Conservation (phyloP, 2,329 filamentous ascomycete genomes). For the Sporothrix curviconia region DNA sequence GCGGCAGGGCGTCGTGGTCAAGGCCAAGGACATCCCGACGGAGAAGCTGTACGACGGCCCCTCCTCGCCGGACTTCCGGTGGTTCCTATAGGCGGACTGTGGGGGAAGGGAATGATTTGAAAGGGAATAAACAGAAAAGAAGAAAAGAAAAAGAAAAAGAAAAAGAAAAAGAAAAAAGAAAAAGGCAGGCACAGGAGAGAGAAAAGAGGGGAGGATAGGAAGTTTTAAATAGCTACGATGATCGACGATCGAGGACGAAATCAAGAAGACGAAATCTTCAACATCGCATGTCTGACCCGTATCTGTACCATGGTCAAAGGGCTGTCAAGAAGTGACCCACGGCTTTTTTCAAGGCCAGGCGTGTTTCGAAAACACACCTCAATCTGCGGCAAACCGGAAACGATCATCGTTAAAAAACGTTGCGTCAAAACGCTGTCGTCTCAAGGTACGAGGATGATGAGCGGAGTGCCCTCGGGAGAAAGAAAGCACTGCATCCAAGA, state of each 20-base stretch:
- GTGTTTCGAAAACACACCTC: constrained; percentile 22
- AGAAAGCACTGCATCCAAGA: constrained; percentile 36
- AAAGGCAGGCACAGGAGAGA: too few species aligned
- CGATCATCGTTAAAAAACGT: constrained; percentile 54
- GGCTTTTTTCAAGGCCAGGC: constrained; percentile 55
- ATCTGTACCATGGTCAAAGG: constrained; percentile 55
- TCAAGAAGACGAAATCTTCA: neutral
- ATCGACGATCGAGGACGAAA: neutral
- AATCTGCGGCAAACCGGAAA: constrained; percentile 50
- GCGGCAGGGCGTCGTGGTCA: constrained; percentile 47
- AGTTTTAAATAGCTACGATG: neutral
- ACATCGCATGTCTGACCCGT: constrained; percentile 50
- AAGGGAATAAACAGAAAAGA: neutral
- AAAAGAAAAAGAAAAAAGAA: too few species aligned
- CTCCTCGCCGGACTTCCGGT: constrained; percentile 46
- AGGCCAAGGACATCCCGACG: constrained; percentile 51
- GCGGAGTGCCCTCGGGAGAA: constrained; percentile 6
- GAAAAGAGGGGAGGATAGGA: neutral
- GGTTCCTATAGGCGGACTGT: constrained; percentile 32
- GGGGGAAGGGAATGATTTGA: neutral
- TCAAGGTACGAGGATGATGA: constrained; percentile 48
- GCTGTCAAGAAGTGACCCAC: constrained; percentile 44
- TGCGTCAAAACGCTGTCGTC: constrained; percentile 34
- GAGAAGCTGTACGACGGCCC: constrained; percentile 50
- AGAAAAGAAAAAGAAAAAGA: neutral